These are phyloP conservation scores for Entomortierella parvispora DNA, from an alignment of 192 early-diverging fungal genomes.

Conservation along the genomic window DNA sequence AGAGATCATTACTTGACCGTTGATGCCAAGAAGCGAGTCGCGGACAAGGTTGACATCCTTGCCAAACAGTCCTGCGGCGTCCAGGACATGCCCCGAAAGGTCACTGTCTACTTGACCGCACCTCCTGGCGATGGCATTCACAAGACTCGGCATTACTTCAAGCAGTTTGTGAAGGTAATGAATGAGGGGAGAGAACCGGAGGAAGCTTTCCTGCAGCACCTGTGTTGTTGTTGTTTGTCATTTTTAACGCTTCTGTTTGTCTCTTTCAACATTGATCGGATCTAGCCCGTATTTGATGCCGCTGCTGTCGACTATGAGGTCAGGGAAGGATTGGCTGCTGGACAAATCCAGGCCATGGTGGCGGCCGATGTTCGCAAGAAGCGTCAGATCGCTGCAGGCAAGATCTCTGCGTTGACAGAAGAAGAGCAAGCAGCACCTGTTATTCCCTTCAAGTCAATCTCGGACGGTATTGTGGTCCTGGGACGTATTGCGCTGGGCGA, in stretches of 20 bases:
- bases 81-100: slow-evolving; percentile 57
- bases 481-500: slow-evolving; percentile 49
- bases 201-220: not conserved
- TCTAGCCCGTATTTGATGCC: slow-evolving; percentile 56
- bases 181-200: not conserved
- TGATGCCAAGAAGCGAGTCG: slow-evolving; percentile 38
- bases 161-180: slow-evolving; percentile 53
- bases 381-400: slow-evolving; percentile 45
- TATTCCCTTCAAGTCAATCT: slow-evolving; percentile 33
- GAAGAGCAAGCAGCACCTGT: slow-evolving; percentile 19
- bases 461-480: slow-evolving; percentile 50
- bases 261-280: not conserved
- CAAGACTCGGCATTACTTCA: slow-evolving; percentile 56
- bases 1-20: slow-evolving; percentile 54
- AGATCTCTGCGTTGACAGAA: slow-evolving; percentile 15
- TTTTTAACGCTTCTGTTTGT: not conserved
- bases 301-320: slow-evolving; percentile 59
- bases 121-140: slow-evolving; percentile 55
- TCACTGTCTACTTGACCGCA: slow-evolving; percentile 52
- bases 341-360: slow-evolving; percentile 52
- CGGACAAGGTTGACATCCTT: slow-evolving; percentile 49
- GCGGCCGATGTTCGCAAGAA: slow-evolving; percentile 48
- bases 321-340: slow-evolving; percentile 43
- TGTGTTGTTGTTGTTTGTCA: not conserved
- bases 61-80: slow-evolving; percentile 44